Conservation (phyloP, 1,139 yeast species). For the Tardiomyces depauwii region DNA sequence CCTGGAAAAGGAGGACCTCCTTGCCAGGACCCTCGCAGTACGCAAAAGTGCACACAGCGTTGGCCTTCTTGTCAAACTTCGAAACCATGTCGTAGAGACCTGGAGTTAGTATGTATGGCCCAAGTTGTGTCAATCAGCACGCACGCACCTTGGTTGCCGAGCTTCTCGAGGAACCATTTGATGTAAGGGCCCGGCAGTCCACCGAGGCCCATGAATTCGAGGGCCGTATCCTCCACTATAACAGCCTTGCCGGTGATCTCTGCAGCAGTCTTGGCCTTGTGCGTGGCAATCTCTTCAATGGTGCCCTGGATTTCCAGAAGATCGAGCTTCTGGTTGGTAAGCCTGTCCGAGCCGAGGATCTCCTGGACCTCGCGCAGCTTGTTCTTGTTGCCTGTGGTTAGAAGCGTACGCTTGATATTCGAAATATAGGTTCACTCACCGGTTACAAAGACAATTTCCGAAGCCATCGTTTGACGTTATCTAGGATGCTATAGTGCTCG, state of each 20-base stretch:
- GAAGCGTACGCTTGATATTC: slow-evolving; percentile 4
- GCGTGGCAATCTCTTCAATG: slow-evolving; percentile 67
- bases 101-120: slow-evolving; percentile 26
- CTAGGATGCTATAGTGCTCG: too few relatives aligned
- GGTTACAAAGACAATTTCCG: slow-evolving; percentile 10
- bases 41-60: slow-evolving; percentile 88
- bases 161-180: slow-evolving; percentile 13
- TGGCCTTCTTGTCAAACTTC: slow-evolving; percentile 75
- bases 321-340: slow-evolving; percentile 46
- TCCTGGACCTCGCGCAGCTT: slow-evolving; percentile 76
- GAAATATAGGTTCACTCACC: slow-evolving; percentile 3
- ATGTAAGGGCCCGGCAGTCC: slow-evolving; percentile 87
- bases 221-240: slow-evolving; percentile 89
- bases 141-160: slow-evolving; percentile 12
- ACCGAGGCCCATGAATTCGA: slow-evolving; percentile 70
- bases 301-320: slow-evolving; percentile 88
- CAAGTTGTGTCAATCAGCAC: background rate
- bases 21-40: slow-evolving; percentile 74
- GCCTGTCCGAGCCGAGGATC: slow-evolving; percentile 49
- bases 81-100: slow-evolving; percentile 50
- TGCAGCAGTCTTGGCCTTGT: slow-evolving; percentile 76
- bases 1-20: slow-evolving; percentile 69
- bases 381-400: slow-evolving; percentile 63
- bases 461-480: slow-evolving; percentile 1
- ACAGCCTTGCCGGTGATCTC: slow-evolving; percentile 56